These are phyloP conservation scores for Aegilops umbellulata DNA, from an alignment of 176 grass and related monocot species.

Conservation along the genomic window DNA sequence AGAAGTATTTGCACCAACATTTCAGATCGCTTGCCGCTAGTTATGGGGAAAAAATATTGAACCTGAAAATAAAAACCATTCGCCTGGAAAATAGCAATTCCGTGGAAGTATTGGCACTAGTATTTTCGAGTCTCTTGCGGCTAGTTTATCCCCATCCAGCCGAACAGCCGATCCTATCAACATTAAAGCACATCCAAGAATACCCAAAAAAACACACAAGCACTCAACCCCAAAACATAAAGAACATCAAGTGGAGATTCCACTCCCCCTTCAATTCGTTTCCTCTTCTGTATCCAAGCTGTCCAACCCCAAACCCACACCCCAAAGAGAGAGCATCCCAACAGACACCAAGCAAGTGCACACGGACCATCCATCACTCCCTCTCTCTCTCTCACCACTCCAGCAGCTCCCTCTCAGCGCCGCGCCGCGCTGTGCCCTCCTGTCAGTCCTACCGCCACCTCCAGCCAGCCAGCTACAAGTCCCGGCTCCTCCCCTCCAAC, in stretches of 20 bases:
- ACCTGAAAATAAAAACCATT: too few species aligned
- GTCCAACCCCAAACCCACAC: conserved; percentile 17
- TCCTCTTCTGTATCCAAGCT: conserved; percentile 40
- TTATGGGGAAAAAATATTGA: too few species aligned
- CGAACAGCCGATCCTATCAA: not conserved
- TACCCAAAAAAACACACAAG: not conserved
- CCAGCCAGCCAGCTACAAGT: conserved; percentile 38
- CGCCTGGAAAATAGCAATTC: too few species aligned
- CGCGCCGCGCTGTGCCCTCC: not conserved
- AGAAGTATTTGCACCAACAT: too few species aligned
- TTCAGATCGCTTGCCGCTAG: too few species aligned
- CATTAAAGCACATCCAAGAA: not conserved
- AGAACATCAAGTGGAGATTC: conserved; percentile 28
- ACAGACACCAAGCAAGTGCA: conserved; percentile 22
- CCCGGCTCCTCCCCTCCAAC: not conserved
- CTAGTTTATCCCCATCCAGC: not conserved
- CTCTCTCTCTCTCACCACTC: not conserved
- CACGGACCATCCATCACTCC: not conserved
- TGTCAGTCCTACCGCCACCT: conserved; percentile 28
- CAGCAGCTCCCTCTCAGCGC: not conserved
- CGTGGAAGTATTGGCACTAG: too few species aligned
- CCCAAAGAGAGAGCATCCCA: not conserved
- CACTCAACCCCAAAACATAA: not conserved
- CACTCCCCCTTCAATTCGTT: not conserved
- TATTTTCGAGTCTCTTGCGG: not conserved